These are phyloP conservation scores for Geotrichum restrictum DNA, from an alignment of 1,139 yeast species.

Conservation along the genomic window DNA sequence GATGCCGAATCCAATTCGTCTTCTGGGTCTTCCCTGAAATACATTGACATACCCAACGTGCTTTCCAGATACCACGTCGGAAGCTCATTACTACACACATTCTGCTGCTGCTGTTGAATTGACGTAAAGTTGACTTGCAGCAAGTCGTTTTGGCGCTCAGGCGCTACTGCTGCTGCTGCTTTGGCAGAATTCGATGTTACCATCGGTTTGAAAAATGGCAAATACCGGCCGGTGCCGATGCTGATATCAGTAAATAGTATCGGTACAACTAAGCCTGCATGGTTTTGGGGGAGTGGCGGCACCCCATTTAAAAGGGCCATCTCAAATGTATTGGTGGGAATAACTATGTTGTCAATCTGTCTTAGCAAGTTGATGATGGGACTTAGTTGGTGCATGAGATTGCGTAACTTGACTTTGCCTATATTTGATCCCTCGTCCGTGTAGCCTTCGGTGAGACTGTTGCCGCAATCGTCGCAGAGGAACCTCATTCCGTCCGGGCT, in stretches of 20 bases:
- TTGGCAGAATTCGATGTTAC: slow-evolving; percentile 28
- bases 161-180: slow-evolving; percentile 35
- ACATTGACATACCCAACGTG: too few species aligned
- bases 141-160: slow-evolving; percentile 20
- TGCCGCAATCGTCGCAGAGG: slow-evolving; percentile 80
- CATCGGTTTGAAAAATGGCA: too few species aligned
- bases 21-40: too few species aligned
- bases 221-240: too few species aligned
- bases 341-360: slow-evolving; percentile 76
- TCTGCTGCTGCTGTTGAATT: too few species aligned
- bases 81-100: too few species aligned
- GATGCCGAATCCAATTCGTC: too few species aligned
- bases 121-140: too few species aligned
- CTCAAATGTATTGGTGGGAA: slow-evolving; percentile 87
- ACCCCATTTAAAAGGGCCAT: slow-evolving; percentile 70
- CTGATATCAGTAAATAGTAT: too few species aligned
- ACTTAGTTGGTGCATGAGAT: slow-evolving; percentile 82
- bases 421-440: slow-evolving; percentile 75
- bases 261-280: too few species aligned
- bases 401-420: slow-evolving; percentile 77
- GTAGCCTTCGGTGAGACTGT: slow-evolving; percentile 75
- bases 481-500: slow-evolving; percentile 79
- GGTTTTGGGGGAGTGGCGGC: slow-evolving; percentile 45
- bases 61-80: too few species aligned
- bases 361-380: slow-evolving; percentile 80